Evolutionary conservation across 2,329 filamentous ascomycete genomes (phyloP), one percentile per base, ranked within the genome.

Genomic region (Sphaceloma murrayae): DNA sequence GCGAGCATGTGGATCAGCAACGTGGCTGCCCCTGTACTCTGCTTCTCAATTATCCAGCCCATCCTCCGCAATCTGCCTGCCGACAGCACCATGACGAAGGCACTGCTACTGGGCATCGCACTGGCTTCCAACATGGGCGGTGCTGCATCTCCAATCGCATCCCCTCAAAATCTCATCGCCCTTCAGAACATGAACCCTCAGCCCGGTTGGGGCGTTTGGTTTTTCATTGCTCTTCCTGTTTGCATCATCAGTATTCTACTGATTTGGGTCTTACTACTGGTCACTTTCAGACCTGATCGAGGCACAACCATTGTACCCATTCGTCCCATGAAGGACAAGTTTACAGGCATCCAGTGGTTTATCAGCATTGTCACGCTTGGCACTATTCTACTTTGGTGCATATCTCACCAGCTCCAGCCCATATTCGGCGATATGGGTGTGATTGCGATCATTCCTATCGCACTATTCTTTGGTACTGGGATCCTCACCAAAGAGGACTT

Each of bases 1-100:
- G 82, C 93, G 6, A 95, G 87, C 55, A 98, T 98, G 91, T 86
- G 94, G 72, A 96, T 98, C 58, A 94, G 87, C 66, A 98, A 98
- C 54, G 93, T 98, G 19, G 91, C 91, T 1, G 89, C 93, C 1
- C 91, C 91, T 0, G 91, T 98, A 7, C 74, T 98, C 27, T 98
- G 91, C 69, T 96, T 93, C 63, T 94, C 87, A 14, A 95, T 98
- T 56, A 94, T 98, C 48, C 47, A 89, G 79, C 91, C 93, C 3
- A 87, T 98, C 68, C 74, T 98, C 19, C 85, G 91, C 49, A 98
- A 95, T 50, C 74, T 98, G 24, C 84, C 89, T 0, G 75, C 84
- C 0, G 88, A 91, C 56, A 94, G 87, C 11, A 75, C 82, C 62
- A 96, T 96, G 80, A 86, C 86, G 53, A 95, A 94, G 63, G 87